Percentiles rank a stretch among this genome's conserved stretches.
phyloP scores from a whole-genome alignment of 257 asterid species.

The Solanum medicagineum region DNA sequence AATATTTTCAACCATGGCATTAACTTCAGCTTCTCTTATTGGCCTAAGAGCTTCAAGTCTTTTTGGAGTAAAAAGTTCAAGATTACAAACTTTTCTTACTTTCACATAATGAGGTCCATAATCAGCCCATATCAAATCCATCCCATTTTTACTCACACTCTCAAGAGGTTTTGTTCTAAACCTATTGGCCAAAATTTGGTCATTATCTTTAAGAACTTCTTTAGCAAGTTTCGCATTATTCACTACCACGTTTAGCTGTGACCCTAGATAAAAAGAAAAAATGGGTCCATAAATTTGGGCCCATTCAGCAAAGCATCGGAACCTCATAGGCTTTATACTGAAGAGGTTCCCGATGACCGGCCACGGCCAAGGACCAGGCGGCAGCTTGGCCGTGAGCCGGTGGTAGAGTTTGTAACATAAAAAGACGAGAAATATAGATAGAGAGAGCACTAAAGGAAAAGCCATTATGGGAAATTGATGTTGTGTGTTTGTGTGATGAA shows the following conservation, averaged over 20 bases:
- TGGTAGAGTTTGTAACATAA: slow-evolving; percentile 27
- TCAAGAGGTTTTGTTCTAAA: slow-evolving; percentile 9
- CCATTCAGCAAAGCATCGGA: slow-evolving; percentile 23
- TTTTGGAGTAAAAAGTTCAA: slow-evolving; percentile 63
- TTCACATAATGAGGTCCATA: slow-evolving; percentile 87
- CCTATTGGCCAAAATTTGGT: slow-evolving; percentile 23
- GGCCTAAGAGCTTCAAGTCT: slow-evolving; percentile 69
- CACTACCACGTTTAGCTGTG: slow-evolving; percentile 23
- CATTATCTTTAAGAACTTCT: slow-evolving; percentile 25
- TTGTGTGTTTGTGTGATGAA: background rate
- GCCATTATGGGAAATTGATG: slow-evolving; percentile 12
- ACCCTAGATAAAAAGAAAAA: slow-evolving; percentile 20
- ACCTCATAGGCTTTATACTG: slow-evolving; percentile 12
- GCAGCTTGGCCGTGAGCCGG: slow-evolving; percentile 27
- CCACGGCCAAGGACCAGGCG: slow-evolving; percentile 21
- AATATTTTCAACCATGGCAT: slow-evolving; percentile 61
- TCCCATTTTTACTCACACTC: slow-evolving; percentile 57
- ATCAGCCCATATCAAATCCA: slow-evolving; percentile 85
- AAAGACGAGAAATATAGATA: slow-evolving; percentile 13
- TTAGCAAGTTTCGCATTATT: slow-evolving; percentile 15
- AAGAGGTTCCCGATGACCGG: slow-evolving; percentile 25
- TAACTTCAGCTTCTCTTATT: slow-evolving; percentile 73
- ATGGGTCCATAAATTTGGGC: slow-evolving; percentile 18
- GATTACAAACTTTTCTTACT: slow-evolving; percentile 70
- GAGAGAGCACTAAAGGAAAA: slow-evolving; percentile 5